Evolutionary conservation across 148 eudicot genomes (phyloP).

Genomic region (Vaccinium darrowii): DNA sequence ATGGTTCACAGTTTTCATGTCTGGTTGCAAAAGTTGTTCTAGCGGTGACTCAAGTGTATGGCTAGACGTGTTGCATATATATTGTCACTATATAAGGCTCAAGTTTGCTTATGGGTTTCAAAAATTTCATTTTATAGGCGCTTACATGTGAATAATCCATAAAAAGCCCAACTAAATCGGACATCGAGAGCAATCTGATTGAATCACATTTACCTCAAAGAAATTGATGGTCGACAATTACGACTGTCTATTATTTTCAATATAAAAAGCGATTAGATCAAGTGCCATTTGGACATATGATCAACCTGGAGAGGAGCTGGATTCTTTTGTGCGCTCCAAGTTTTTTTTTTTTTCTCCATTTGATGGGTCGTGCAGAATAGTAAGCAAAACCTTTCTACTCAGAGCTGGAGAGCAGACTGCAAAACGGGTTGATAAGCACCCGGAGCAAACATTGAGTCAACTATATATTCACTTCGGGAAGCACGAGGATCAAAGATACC

Average conservation of each 20-base stretch:
- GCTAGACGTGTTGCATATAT: too few species aligned
- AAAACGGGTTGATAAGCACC: conserved; percentile 17
- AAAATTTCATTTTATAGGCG: too few species aligned
- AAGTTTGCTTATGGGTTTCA: too few species aligned
- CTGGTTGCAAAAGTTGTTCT: too few species aligned
- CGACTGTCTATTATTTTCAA: not conserved
- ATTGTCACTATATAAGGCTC: too few species aligned
- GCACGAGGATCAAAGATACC: conserved; percentile 19
- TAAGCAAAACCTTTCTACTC: conserved; percentile 12
- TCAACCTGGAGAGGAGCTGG: not conserved
- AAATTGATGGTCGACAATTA: too few species aligned
- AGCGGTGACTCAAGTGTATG: too few species aligned
- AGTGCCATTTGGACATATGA: not conserved
- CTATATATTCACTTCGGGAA: conserved; percentile 18
- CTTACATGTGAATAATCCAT: not conserved
- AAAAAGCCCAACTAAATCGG: not conserved
- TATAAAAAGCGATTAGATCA: not conserved
- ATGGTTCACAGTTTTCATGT: too few species aligned
- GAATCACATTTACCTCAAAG: too few species aligned
- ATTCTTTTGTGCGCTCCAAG: not conserved
- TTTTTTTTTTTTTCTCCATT: not conserved
- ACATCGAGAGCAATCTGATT: not conserved
- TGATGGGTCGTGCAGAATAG: not conserved
- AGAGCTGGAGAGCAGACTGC: conserved; percentile 30
- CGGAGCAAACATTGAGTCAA: conserved; percentile 13